Percentiles rank a stretch among this genome's conserved stretches.
Conservation (phyloP, 2,329 filamentous ascomycete genomes). For the Ophiostoma novo-ulmi region DNA sequence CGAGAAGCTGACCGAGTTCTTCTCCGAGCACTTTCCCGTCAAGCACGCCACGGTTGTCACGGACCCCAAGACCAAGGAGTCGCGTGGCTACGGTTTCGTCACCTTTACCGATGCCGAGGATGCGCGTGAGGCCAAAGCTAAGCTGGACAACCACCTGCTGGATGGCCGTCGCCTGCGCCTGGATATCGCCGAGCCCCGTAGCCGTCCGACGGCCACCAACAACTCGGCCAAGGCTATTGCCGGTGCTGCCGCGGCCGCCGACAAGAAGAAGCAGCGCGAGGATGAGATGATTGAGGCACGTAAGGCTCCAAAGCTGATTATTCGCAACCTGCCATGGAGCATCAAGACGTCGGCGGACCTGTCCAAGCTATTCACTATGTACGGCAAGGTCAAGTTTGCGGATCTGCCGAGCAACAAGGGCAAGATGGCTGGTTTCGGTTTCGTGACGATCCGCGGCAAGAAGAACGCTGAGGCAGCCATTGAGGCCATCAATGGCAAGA, state of each 20-base stretch:
- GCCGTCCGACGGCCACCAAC: constrained; percentile 55
- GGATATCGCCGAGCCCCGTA: constrained; percentile 80
- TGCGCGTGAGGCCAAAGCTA: constrained; percentile 70
- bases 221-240: constrained; percentile 33
- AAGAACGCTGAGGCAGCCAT: constrained; percentile 91
- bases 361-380: constrained; percentile 72
- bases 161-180: constrained; percentile 78
- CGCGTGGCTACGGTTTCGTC: constrained; percentile 91
- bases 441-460: constrained; percentile 78
- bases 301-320: constrained; percentile 70
- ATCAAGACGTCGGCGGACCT: constrained; percentile 83
- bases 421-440: constrained; percentile 82
- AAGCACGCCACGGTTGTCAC: constrained; percentile 93
- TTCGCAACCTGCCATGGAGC: constrained; percentile 93
- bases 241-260: constrained; percentile 37
- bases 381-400: constrained; percentile 84
- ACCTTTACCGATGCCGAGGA: constrained; percentile 94
- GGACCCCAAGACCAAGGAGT: constrained; percentile 79
- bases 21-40: constrained; percentile 89
- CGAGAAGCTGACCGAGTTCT: constrained; percentile 78
- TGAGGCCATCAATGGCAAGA: constrained; percentile 78
- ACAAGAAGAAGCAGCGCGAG: constrained; percentile 49
- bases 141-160: constrained; percentile 72
- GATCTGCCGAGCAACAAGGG: constrained; percentile 75
- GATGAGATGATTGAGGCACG: constrained; percentile 57